Evolutionary conservation across 2,329 filamentous ascomycete genomes (phyloP).

Genomic region (Reticulascus tulasneorum): DNA sequence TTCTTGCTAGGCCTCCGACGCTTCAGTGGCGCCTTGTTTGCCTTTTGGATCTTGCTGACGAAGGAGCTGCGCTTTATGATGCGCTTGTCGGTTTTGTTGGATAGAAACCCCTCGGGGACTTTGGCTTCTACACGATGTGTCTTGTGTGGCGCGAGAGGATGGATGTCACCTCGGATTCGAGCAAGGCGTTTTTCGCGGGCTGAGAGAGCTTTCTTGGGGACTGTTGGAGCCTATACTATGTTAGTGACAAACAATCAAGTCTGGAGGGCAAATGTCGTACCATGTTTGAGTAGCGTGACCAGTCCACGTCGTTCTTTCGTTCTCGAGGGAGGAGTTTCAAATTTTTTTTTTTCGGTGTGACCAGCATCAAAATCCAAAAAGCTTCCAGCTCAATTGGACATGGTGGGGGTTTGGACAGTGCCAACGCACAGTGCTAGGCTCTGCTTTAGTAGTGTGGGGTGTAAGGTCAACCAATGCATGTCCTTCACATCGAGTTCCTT

Average conservation of each 20-base stretch:
- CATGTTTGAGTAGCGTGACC: background rate
- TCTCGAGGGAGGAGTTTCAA: no score
- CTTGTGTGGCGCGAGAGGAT: conserved; percentile 48
- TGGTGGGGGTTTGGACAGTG: no score
- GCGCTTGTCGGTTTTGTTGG: conserved; percentile 79
- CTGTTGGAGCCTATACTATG: conserved; percentile 19
- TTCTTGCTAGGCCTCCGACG: conserved; percentile 71
- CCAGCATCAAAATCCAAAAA: conserved; percentile 9
- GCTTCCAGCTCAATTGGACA: no score
- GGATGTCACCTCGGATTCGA: conserved; percentile 43
- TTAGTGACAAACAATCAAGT: background rate
- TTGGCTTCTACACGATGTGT: conserved; percentile 47
- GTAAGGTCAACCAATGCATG: no score
- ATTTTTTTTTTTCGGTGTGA: background rate
- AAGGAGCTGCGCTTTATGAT: conserved; percentile 78
- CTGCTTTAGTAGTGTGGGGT: no score
- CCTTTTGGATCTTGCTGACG: conserved; percentile 60
- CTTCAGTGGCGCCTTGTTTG: conserved; percentile 50
- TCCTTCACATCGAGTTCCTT: no score
- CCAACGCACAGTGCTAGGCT: no score
- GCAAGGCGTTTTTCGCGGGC: conserved; percentile 53
- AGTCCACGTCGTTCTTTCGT: background rate
- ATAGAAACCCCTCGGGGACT: conserved; percentile 57
- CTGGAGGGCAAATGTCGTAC: background rate
- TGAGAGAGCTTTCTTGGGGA: conserved; percentile 50